Conservation (phyloP, 23 red algal species). For the Gracilaria domingensis region DNA sequence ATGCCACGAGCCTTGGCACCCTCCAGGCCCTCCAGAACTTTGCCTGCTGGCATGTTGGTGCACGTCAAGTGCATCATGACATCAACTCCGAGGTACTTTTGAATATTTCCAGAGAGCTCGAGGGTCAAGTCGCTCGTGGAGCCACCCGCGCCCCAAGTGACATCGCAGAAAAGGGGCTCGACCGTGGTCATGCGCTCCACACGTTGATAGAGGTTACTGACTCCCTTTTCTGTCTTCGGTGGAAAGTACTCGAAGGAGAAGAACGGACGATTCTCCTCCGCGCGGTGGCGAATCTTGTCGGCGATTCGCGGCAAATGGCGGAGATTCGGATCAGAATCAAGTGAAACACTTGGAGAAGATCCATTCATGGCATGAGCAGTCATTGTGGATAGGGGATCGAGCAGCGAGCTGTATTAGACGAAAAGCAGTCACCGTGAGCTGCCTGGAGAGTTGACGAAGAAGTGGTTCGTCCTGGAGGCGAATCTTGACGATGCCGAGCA, state of each 20-base stretch:
- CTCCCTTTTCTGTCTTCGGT: constrained; percentile 92
- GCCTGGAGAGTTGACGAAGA: neutral
- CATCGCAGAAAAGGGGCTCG: constrained; percentile 99
- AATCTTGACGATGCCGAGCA: too few relatives aligned
- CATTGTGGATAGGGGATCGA: neutral
- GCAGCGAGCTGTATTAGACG: neutral
- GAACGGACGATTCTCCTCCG: constrained; percentile 74
- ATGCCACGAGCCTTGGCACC: constrained; percentile 89
- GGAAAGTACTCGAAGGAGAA: constrained; percentile 99
- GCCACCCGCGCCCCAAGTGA: constrained; percentile 99
- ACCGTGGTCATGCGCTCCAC: constrained; percentile 90
- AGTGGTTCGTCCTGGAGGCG: neutral
- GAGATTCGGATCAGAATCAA: constrained; percentile 68
- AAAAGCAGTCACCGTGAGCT: neutral
- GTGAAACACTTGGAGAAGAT: neutral
- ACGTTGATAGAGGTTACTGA: constrained; percentile 90
- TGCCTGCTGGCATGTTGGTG: constrained; percentile 98
- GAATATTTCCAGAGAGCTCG: constrained; percentile 95
- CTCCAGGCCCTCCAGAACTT: constrained; percentile 87
- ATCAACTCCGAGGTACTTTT: constrained; percentile 94
- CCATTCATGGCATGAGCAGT: constrained; percentile 6
- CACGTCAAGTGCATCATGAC: constrained; percentile 99
- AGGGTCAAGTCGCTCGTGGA: constrained; percentile 90
- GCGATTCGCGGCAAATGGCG: constrained; percentile 74
- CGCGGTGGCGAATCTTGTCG: constrained; percentile 88